These are phyloP conservation scores for Coffea humblotiana DNA, from an alignment of 305 asterid genomes.

Conservation along the genomic window DNA sequence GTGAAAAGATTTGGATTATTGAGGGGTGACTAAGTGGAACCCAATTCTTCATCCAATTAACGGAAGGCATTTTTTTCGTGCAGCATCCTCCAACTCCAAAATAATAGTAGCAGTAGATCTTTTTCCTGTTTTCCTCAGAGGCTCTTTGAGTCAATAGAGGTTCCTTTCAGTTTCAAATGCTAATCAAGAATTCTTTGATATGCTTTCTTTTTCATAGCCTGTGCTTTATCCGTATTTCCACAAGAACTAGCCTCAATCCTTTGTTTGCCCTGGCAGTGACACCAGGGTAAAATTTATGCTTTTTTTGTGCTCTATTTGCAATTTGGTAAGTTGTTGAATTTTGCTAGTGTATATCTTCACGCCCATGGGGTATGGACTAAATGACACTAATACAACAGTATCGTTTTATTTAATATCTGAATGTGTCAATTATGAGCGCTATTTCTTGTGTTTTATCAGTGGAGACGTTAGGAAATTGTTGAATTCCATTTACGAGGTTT, in stretches of 20 bases:
- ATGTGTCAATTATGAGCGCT: neutral
- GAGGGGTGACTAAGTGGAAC: too few relatives aligned
- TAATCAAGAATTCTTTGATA: neutral
- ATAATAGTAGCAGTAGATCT: too few relatives aligned
- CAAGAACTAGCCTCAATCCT: neutral
- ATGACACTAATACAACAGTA: neutral
- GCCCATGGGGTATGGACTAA: neutral
- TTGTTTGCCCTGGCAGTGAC: neutral
- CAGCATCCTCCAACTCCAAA: neutral
- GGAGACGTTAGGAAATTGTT: neutral
- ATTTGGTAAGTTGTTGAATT: neutral
- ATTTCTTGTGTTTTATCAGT: neutral
- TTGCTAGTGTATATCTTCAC: neutral
- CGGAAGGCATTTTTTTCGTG: too few relatives aligned
- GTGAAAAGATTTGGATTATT: neutral
- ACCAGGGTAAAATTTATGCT: neutral
- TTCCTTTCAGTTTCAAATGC: neutral
- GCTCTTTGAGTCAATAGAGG: neutral
- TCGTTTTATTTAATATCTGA: neutral
- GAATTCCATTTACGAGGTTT: neutral
- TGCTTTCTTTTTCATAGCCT: neutral
- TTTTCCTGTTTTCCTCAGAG: too few relatives aligned
- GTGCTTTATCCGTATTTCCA: neutral
- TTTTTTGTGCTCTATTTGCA: too few relatives aligned
- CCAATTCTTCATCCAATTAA: too few relatives aligned